Percentiles rank a stretch among this genome's conserved stretches.
These are phyloP conservation scores for Carex parvula DNA, from an alignment of 176 grass and related monocot species.

Conservation along the genomic window DNA sequence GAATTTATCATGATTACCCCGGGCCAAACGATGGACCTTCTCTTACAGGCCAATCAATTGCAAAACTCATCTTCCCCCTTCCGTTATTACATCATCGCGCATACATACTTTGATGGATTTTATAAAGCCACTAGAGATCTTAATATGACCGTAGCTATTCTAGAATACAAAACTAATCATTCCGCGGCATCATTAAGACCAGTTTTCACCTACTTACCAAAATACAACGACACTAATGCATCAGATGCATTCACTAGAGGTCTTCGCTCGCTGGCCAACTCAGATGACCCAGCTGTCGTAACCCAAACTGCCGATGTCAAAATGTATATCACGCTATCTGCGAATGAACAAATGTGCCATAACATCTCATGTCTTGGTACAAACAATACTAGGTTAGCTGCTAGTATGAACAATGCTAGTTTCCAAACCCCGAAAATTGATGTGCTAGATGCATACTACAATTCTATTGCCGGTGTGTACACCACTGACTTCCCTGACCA, in stretches of 20 bases:
- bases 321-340: no score
- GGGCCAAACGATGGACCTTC: constrained; percentile 40
- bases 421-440: constrained; percentile 51
- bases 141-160: constrained; percentile 17
- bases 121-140: no score
- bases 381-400: constrained; percentile 10
- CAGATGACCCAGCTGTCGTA: constrained; percentile 13
- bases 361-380: neutral
- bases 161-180: constrained; percentile 44
- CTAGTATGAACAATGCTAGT: constrained; percentile 65
- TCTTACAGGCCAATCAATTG: constrained; percentile 35
- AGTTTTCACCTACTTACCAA: constrained; percentile 40
- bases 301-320: neutral
- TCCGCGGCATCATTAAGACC: neutral
- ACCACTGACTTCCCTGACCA: no score
- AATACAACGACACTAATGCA: constrained; percentile 31
- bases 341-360: no score
- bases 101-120: no score
- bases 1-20: no score
- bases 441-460: constrained; percentile 53
- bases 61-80: constrained; percentile 32
- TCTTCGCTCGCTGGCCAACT: no score
- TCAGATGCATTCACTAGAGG: neutral
- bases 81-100: constrained; percentile 50
- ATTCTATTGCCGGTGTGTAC: neutral